A percentile compares a stretch with the other conserved stretches of the same genome.
Conservation (phyloP, 2,329 filamentous ascomycete genomes). For the Epichloe aotearoae region DNA sequence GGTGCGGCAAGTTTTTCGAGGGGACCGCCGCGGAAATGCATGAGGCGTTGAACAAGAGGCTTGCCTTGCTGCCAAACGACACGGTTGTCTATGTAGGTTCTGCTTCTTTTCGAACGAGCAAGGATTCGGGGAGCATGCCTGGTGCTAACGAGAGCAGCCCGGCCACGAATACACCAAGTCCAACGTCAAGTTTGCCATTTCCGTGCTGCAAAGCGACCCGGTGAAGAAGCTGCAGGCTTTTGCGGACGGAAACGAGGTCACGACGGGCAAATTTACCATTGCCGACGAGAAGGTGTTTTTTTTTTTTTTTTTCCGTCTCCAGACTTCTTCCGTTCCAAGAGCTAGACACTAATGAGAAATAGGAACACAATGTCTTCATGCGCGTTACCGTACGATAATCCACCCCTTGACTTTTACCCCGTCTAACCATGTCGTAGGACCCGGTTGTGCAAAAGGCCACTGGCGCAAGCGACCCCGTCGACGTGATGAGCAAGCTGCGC, state of each 20-base stretch:
- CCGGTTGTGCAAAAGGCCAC: slow-evolving; percentile 73
- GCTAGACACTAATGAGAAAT: slow-evolving; percentile 1
- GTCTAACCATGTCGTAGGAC: slow-evolving; percentile 37
- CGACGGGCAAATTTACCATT: slow-evolving; percentile 92
- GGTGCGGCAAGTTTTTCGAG: slow-evolving; percentile 94
- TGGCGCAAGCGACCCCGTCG: slow-evolving; percentile 64
- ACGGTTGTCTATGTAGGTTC: slow-evolving; percentile 73
- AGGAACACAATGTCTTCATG: slow-evolving; percentile 98
- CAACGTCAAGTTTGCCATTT: slow-evolving; percentile 79
- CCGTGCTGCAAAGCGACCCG: slow-evolving; percentile 60
- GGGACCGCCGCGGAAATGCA: slow-evolving; percentile 85
- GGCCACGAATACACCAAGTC: slow-evolving; percentile 98
- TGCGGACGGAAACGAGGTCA: slow-evolving; percentile 68
- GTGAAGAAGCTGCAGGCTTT: slow-evolving; percentile 68
- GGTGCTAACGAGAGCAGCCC: slow-evolving; percentile 38
- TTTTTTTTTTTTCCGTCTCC: background rate
- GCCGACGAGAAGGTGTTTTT: slow-evolving; percentile 76
- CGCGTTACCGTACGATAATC: slow-evolving; percentile 51
- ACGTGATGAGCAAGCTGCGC: slow-evolving; percentile 74
- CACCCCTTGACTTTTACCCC: background rate
- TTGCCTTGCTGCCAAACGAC: slow-evolving; percentile 72
- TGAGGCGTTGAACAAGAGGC: slow-evolving; percentile 73
- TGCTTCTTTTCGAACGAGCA: background rate
- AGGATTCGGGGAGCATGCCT: background rate
- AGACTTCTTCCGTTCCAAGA: background rate